Evolutionary conservation across 2,329 filamentous ascomycete species (phyloP).

Genomic region (Podosphaera fusca): DNA sequence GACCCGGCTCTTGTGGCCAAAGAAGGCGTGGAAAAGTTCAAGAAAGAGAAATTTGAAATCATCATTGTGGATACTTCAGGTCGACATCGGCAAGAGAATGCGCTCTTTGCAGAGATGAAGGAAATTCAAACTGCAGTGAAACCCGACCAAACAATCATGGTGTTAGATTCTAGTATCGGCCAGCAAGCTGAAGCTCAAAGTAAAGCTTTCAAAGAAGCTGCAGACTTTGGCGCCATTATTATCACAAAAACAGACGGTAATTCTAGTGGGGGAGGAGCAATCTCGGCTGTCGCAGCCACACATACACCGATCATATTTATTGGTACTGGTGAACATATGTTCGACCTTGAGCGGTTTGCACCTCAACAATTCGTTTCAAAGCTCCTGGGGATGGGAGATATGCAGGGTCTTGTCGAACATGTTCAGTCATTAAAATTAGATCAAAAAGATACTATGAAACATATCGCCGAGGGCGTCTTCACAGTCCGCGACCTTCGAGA

Average conservation of each 20-base stretch:
- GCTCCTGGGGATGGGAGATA: conserved; percentile 89
- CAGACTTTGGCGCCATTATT: conserved; percentile 93
- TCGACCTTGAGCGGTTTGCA: conserved; percentile 81
- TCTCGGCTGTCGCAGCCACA: conserved; percentile 89
- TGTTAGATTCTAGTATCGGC: conserved; percentile 86
- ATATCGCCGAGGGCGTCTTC: conserved; percentile 91
- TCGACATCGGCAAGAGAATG: conserved; percentile 80
- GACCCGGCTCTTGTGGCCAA: conserved; percentile 80
- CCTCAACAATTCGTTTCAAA: conserved; percentile 88
- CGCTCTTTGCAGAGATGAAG: conserved; percentile 91
- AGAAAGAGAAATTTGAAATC: conserved; percentile 93
- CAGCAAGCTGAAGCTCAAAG: conserved; percentile 89
- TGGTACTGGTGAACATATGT: conserved; percentile 89
- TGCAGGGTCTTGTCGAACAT: conserved; percentile 84
- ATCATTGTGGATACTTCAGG: conserved; percentile 97
- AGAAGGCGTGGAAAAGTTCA: conserved; percentile 97
- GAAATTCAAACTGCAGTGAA: conserved; percentile 81
- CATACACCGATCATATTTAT: conserved; percentile 95
- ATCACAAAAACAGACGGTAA: conserved; percentile 98
- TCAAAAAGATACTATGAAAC: conserved; percentile 98
- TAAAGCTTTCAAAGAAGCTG: conserved; percentile 89
- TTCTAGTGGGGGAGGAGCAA: conserved; percentile 85
- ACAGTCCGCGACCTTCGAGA: conserved; percentile 85
- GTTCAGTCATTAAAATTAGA: conserved; percentile 89
- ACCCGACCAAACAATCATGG: conserved; percentile 95